Evolutionary conservation across 1,284 basidiomycete species (phyloP).

Genomic region (Ustilago xerochloae): DNA sequence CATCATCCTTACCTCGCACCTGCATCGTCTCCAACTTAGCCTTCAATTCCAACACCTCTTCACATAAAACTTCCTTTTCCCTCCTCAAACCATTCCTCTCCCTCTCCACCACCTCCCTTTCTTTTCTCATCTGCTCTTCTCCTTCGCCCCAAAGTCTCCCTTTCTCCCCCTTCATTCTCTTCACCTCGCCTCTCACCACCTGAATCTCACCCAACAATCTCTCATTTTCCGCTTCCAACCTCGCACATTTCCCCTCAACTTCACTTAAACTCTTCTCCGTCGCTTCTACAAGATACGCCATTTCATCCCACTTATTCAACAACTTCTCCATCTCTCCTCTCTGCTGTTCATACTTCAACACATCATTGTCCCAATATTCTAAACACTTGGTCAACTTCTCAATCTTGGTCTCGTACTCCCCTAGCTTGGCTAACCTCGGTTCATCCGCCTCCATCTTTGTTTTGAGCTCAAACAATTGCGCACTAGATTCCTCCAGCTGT

Average conservation of each 20-base stretch:
- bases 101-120: not conserved
- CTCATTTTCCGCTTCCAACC: conserved; percentile 36
- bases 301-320: conserved; percentile 54
- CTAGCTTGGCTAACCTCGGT: conserved; percentile 49
- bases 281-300: conserved; percentile 56
- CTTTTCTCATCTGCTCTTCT: not conserved
- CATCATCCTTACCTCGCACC: not conserved
- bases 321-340: conserved; percentile 59
- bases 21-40: conserved; percentile 10
- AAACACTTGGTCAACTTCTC: conserved; percentile 47
- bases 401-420: conserved; percentile 54
- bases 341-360: conserved; percentile 59
- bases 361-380: conserved; percentile 59
- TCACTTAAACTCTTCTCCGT: conserved; percentile 41
- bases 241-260: conserved; percentile 9
- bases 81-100: conserved; percentile 18
- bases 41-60: conserved; percentile 21
- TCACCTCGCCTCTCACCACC: not conserved
- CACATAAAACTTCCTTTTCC: conserved; percentile 7
- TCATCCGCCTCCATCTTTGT: conserved; percentile 41
- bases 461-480: conserved; percentile 57
- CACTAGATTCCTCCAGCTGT: conserved; percentile 50
- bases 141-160: conserved; percentile 2
- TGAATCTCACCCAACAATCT: conserved; percentile 27
- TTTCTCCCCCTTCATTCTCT: conserved; percentile 23